Percentiles rank a stretch among this genome's conserved stretches.
Evolutionary conservation across 2,329 filamentous ascomycete species (phyloP).

Genomic region (Aspergillus niger): DNA sequence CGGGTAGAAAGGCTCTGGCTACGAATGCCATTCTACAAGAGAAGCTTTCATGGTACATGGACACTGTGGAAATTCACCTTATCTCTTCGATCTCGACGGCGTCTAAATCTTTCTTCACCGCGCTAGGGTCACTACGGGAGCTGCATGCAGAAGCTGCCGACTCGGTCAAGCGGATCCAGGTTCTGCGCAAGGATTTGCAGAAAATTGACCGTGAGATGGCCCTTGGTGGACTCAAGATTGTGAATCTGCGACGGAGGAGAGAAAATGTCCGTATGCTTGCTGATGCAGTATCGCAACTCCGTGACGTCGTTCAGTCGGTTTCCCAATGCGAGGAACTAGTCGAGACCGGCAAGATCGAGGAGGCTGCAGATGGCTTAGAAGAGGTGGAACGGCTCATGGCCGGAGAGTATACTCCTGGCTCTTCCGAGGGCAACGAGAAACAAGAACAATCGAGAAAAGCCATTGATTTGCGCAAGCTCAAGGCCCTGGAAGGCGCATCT

Average conservation of each 20-base stretch:
- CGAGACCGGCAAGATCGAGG: conserved; percentile 78
- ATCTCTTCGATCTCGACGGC: conserved; percentile 96
- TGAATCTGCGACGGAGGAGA: conserved; percentile 76
- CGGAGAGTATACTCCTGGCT: conserved; percentile 60
- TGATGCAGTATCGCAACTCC: conserved; percentile 79
- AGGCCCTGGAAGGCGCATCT: conserved; percentile 76
- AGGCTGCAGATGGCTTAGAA: conserved; percentile 76
- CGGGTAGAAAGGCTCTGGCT: conserved; percentile 77
- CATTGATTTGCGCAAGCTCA: conserved; percentile 75
- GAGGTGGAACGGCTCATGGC: conserved; percentile 76
- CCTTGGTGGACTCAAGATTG: conserved; percentile 77
- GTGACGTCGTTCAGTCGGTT: conserved; percentile 73
- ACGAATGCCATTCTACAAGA: conserved; percentile 98
- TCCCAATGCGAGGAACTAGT: conserved; percentile 77
- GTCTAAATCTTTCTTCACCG: conserved; percentile 94
- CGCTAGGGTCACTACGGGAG: conserved; percentile 84
- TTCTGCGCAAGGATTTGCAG: conserved; percentile 74
- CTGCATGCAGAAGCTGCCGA: conserved; percentile 89
- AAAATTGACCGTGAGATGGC: conserved; percentile 86
- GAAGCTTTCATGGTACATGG: conserved; percentile 99
- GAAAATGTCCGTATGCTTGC: conserved; percentile 84
- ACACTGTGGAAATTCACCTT: conserved; percentile 95
- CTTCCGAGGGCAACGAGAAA: conserved; percentile 29
- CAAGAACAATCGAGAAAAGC: conserved; percentile 39
- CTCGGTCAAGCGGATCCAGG: conserved; percentile 83